Evolutionary conservation across 768 basidiomycete species (phyloP), one percentile per base, ranked within the genome.

Genomic region (Tricholoma sp.): DNA sequence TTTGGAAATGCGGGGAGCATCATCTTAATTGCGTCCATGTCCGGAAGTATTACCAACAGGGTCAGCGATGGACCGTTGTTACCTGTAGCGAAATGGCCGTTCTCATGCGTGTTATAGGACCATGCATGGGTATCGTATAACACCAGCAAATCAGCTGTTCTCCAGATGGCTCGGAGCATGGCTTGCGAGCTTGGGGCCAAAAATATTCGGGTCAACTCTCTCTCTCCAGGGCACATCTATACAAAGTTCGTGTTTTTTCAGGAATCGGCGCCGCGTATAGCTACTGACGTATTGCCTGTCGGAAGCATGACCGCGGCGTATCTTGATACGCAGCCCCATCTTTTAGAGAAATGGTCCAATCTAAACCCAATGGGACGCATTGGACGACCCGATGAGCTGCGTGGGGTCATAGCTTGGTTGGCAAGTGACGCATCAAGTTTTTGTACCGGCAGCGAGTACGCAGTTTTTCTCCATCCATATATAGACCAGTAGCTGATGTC

Each of bases 141-240:
- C 70, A 77, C 81, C 50, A 87, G 85, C 72, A 91, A 91, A 70
- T 81, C 85, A 1, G 89, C 84, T 4, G 87, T 91, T 16, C 70
- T 90, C 41, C 89, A 91, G 70, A 89, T 89, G 87, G 83, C 77
- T 5, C 81, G 89, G 43, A 89, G 85, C 67, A 86, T 91, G 87
- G 89, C 89, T 3, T 89, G 87, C 65, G 89, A 91, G 66, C 77
- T 91, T 1, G 89, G 86, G 1, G 71, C 66, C 34, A 74, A 83
- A 67, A 71, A 76, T 2, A 89, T 91, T 51, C 78, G 89, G 3
- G 87, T 90, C 57, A 91, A 91, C 68, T 76, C 84, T 11, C 75
- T 91, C 52, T 90, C 89, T 9, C 88, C 88, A 0, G 88, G 89
- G 3, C 80, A 88, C 64, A 88, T 90, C 24, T 86, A 87, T 65